phyloP scores from a whole-genome alignment of 2,329 filamentous ascomycete species.

The Ophiocordyceps australis region DNA sequence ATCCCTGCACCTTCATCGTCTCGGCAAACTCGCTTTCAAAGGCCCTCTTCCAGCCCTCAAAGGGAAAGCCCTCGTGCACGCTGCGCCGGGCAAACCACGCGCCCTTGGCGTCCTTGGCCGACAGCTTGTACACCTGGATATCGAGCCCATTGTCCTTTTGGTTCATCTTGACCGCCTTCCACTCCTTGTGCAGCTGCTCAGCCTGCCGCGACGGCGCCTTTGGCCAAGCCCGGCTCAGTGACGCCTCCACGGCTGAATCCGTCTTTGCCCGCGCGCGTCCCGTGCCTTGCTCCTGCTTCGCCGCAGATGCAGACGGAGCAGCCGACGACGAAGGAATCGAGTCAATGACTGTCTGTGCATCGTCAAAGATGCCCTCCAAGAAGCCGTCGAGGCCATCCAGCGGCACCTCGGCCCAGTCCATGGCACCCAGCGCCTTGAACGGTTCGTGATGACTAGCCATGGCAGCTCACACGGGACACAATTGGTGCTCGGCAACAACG shows the following conservation, averaged over 20 bases:
- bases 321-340: slow-evolving; percentile 42
- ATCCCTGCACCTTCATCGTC: slow-evolving; percentile 51
- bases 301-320: slow-evolving; percentile 13
- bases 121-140: slow-evolving; percentile 65
- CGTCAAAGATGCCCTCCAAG: slow-evolving; percentile 39
- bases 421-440: slow-evolving; percentile 34
- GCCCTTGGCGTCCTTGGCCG: slow-evolving; percentile 62
- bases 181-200: slow-evolving; percentile 53
- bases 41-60: slow-evolving; percentile 59
- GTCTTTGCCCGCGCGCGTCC: slow-evolving; percentile 35
- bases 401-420: slow-evolving; percentile 29
- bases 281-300: slow-evolving; percentile 18
- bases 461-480: no score
- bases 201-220: slow-evolving; percentile 33
- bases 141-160: slow-evolving; percentile 56
- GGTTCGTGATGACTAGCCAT: slow-evolving; percentile 43
- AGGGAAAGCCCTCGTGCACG: slow-evolving; percentile 61
- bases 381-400: slow-evolving; percentile 32
- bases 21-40: slow-evolving; percentile 66
- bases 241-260: slow-evolving; percentile 32
- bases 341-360: slow-evolving; percentile 55
- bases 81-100: slow-evolving; percentile 81
- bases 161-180: slow-evolving; percentile 68
- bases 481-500: no score
- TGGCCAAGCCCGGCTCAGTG: no score